Conservation (phyloP, 257 asterid species). For the Perilla frutescens region DNA sequence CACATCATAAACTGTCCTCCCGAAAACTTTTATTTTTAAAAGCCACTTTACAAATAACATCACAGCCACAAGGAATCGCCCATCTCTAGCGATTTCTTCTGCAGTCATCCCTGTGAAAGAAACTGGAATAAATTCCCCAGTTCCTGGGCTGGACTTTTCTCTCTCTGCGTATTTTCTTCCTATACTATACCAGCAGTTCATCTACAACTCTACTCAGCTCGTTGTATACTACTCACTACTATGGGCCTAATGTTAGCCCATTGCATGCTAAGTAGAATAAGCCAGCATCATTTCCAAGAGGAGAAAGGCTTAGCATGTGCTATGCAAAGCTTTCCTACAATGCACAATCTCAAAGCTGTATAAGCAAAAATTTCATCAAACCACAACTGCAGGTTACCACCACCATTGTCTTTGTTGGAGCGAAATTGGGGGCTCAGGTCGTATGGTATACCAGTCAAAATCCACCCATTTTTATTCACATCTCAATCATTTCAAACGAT, state of each 20-base stretch:
- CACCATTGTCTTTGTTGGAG: background rate
- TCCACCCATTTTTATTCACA: constrained; percentile 23
- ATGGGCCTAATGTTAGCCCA: background rate
- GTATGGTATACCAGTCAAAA: background rate
- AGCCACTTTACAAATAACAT: background rate
- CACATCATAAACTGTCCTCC: background rate
- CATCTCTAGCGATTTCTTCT: background rate
- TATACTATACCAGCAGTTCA: constrained; percentile 26
- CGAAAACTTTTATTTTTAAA: background rate
- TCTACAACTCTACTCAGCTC: constrained; percentile 24
- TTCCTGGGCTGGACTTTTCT: constrained; percentile 6
- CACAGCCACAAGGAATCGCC: constrained; percentile 11
- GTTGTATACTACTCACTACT: constrained; percentile 4
- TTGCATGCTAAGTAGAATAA: constrained; percentile 11
- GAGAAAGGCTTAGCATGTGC: background rate
- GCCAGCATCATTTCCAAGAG: constrained; percentile 27
- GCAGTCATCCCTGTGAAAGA: background rate
- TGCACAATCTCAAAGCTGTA: constrained; percentile 20
- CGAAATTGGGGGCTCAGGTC: constrained; percentile 2
- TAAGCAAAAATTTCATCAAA: background rate
- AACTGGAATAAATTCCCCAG: constrained; percentile 19
- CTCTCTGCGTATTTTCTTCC: constrained; percentile 17
- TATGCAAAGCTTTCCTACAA: constrained; percentile 2
- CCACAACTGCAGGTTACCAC: constrained; percentile 1
- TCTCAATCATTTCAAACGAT: constrained; percentile 18